Evolutionary conservation across 2,329 filamentous ascomycete genomes (phyloP), one percentile per base, ranked within the genome.

Genomic region (Fusarium euwallaceae): DNA sequence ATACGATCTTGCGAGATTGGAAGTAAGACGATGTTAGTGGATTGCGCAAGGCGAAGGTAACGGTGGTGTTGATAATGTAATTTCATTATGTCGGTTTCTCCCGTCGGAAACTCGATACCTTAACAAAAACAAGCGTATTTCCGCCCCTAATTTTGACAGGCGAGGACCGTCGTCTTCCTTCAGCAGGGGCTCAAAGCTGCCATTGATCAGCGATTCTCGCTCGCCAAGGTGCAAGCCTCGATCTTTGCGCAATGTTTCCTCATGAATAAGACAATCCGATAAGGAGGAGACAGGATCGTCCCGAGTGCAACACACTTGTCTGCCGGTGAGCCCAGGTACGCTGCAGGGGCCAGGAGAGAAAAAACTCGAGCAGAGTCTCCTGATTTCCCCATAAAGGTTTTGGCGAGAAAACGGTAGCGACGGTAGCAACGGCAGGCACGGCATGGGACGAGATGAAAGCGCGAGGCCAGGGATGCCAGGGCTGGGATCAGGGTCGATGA

Each of bases 1-100:
- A 82, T 27, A 82, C 81, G 2, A 56, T 65, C 16, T 51, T 82
- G 64, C 67, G 61, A 55, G 56, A 80, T 36, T 81, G 78, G 80
- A 71, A 78, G 63, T 82, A 65, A 74, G 34, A 17, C 34, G 58
- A 59, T 24, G 48, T 29, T 51, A 8, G 36, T 34, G 39, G 24
- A 29, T 61, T 36, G 55, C 39, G 43, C 39, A 45, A 43, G 8
- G 37, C 27, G 22, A 29, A 20, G 37, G 20, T 58, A 53, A 53
- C 27, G 27, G 48, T 32, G 8, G 22, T 48, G 39, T 20, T 37
- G 41, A 59, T 59, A 48, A 24, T 51, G 29, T 64, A 39, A 60
- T 62, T 36, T 37, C 34, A 20, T 64, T 68, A 3, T 51, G 20
- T 68, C 34, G 51, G 22, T 16, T 45, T 45, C 10, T 67, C 27